Percentiles rank a stretch among this genome's conserved stretches.
Evolutionary conservation across 164 flowering plant genomes (phyloP).

Genomic region (Piper betle): DNA sequence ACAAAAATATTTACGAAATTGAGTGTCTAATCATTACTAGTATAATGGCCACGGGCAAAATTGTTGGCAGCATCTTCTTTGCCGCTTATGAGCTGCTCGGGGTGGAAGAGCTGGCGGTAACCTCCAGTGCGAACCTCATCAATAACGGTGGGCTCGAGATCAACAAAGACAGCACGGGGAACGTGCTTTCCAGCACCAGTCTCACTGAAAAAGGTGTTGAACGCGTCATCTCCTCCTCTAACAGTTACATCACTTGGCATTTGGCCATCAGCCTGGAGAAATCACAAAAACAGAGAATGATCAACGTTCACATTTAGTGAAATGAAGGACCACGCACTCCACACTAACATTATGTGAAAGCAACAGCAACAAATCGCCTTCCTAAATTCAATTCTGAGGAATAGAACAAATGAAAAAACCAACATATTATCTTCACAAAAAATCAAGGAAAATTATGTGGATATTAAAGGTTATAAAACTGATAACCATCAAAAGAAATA

Average conservation of each 20-base stretch:
- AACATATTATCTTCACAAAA: too few species aligned
- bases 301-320: too few species aligned
- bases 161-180: constrained; percentile 47
- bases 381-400: too few species aligned
- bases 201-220: constrained; percentile 68
- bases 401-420: too few species aligned
- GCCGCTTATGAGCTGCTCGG: constrained; percentile 58
- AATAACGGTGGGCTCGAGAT: constrained; percentile 58
- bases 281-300: too few species aligned
- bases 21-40: constrained; percentile 19
- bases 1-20: too few species aligned
- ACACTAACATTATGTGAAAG: too few species aligned
- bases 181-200: constrained; percentile 57
- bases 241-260: constrained; percentile 67
- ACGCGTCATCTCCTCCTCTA: constrained; percentile 78
- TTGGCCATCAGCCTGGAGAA: constrained; percentile 57
- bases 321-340: too few species aligned
- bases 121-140: constrained; percentile 55
- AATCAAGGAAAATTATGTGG: too few species aligned
- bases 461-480: too few species aligned
- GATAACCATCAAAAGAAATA: too few species aligned
- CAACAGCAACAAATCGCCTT: too few species aligned
- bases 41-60: constrained; percentile 59
- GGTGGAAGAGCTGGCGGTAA: constrained; percentile 50
- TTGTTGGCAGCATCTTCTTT: constrained; percentile 62